These are phyloP conservation scores for Leishmania mexicana DNA, from an alignment of 208 protist species.

Conservation along the genomic window DNA sequence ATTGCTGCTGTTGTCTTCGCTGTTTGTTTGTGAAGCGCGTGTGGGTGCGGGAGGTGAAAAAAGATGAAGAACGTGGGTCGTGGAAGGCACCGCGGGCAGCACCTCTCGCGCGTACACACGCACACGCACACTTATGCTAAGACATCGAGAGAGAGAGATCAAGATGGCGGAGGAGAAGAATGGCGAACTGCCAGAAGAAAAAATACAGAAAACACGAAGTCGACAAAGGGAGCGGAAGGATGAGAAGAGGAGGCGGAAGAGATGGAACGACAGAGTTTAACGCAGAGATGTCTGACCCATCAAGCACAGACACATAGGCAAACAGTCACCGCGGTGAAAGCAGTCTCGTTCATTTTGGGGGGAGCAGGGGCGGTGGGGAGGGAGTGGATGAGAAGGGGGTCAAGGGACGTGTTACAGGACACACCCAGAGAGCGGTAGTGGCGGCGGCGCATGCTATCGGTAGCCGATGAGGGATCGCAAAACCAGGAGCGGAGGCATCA, in stretches of 20 bases:
- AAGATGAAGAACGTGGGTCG: not conserved
- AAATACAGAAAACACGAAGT: not conserved
- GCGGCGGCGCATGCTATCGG: not conserved
- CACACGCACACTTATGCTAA: not conserved
- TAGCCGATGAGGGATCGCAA: not conserved
- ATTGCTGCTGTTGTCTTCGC: not conserved
- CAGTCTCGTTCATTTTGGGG: not conserved
- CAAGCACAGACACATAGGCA: not conserved
- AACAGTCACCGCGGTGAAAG: not conserved
- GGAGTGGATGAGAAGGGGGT: not conserved
- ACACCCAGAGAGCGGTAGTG: not conserved
- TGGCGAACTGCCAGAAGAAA: not conserved
- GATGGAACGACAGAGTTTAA: constrained; percentile 8
- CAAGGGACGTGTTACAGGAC: not conserved
- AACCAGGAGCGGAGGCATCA: not conserved
- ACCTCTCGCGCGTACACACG: not conserved
- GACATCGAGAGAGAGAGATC: not conserved
- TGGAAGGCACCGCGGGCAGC: not conserved
- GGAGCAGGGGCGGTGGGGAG: not conserved
- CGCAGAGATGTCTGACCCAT: not conserved
- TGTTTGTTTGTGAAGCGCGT: too few relatives aligned
- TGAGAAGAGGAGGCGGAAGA: not conserved
- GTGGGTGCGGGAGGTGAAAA: too few relatives aligned
- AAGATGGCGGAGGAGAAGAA: not conserved
- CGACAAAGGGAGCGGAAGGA: not conserved